Percentiles rank a stretch among this genome's conserved stretches.
phyloP scores from a whole-genome alignment of 2,329 filamentous ascomycete genomes.

The Aureobasidium sp. region DNA sequence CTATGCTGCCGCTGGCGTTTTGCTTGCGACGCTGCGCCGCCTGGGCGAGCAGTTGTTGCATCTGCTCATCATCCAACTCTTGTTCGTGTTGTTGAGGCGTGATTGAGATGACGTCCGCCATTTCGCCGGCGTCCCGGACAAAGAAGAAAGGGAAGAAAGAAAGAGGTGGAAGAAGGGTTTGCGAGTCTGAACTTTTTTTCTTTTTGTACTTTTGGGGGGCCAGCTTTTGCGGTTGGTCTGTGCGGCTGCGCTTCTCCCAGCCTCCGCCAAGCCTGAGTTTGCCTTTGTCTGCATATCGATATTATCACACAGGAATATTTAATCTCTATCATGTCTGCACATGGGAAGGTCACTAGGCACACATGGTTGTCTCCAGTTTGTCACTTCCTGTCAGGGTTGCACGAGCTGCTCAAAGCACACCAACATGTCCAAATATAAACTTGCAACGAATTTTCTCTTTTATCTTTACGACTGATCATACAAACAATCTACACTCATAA shows the following conservation, averaged over 20 bases:
- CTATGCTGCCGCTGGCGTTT: constrained; percentile 31
- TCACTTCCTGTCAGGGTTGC: no score
- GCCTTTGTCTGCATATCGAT: background rate
- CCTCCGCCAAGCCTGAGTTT: background rate
- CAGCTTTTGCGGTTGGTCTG: constrained; percentile 6
- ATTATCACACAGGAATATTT: no score
- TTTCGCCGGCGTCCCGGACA: constrained; percentile 11
- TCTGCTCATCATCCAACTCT: constrained; percentile 55
- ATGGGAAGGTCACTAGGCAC: no score
- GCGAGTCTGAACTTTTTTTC: constrained; percentile 8
- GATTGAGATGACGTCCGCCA: constrained; percentile 13
- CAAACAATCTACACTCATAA: no score
- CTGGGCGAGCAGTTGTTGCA: constrained; percentile 56
- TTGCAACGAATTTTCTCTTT: no score
- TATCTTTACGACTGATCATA: no score
- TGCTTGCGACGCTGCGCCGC: constrained; percentile 53
- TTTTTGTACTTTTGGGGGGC: no score
- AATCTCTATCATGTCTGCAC: no score
- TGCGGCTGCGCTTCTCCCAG: background rate
- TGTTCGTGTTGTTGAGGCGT: constrained; percentile 25
- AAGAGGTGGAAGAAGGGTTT: background rate
- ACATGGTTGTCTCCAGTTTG: no score
- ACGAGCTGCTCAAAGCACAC: no score
- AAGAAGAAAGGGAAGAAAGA: background rate
- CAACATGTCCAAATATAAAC: no score